phyloP scores from a whole-genome alignment of 768 basidiomycete genomes.

The Amylocystis lapponica region DNA sequence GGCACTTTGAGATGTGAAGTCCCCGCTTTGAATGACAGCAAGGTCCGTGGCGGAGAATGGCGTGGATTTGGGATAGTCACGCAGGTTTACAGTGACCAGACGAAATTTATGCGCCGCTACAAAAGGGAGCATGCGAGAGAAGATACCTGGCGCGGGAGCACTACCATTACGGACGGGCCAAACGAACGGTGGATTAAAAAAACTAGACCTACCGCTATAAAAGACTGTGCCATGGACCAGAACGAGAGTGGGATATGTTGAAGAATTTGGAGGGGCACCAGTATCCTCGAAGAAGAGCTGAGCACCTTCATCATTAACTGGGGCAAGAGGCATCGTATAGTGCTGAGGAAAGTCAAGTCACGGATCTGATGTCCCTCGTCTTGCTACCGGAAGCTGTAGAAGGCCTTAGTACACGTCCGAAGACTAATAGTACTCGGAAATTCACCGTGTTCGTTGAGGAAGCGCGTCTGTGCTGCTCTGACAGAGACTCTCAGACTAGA shows the following conservation, averaged over 20 bases:
- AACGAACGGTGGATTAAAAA: background rate
- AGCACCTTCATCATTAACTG: background rate
- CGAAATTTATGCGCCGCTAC: conserved; percentile 11
- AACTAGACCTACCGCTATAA: background rate
- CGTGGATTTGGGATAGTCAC: conserved; percentile 15
- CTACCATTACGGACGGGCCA: background rate
- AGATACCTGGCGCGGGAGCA: background rate
- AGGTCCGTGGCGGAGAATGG: conserved; percentile 11
- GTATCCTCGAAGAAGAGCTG: background rate
- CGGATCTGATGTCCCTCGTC: background rate
- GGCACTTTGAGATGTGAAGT: background rate
- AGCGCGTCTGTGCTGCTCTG: background rate
- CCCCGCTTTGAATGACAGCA: background rate
- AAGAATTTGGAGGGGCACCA: background rate
- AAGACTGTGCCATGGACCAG: background rate
- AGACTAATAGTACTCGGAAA: background rate
- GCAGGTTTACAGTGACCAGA: conserved; percentile 14
- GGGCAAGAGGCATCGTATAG: background rate
- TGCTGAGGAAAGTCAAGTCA: background rate
- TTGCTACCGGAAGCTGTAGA: background rate
- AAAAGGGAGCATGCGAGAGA: background rate
- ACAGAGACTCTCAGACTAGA: background rate
- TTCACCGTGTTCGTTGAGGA: background rate
- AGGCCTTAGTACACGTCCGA: background rate
- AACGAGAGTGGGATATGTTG: background rate